A percentile compares a stretch with the other conserved stretches of the same genome.
Evolutionary conservation across 2,329 filamentous ascomycete genomes (phyloP).

Genomic region (Ophiostoma perfectum): DNA sequence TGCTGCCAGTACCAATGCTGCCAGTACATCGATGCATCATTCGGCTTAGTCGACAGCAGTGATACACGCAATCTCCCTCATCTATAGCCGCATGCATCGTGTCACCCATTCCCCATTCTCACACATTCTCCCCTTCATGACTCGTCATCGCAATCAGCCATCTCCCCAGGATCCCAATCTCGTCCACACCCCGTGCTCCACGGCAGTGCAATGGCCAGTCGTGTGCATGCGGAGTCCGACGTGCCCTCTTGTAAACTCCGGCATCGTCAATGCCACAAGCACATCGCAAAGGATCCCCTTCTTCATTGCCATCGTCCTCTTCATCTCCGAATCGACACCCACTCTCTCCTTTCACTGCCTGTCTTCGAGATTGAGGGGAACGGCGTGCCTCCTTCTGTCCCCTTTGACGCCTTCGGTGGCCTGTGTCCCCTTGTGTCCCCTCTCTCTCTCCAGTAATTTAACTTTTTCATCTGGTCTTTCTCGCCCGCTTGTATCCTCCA

Average conservation of each 20-base stretch:
- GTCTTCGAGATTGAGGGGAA: too few species aligned
- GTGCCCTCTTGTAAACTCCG: not conserved
- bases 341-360: not conserved
- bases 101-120: not conserved
- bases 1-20: too few species aligned
- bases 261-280: not conserved
- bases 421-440: not conserved
- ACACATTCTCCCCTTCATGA: not conserved
- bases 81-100: not conserved
- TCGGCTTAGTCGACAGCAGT: too few species aligned
- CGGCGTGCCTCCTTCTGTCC: not conserved
- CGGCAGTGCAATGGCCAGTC: not conserved
- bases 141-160: slow-evolving; percentile 11
- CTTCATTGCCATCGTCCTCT: slow-evolving; percentile 3
- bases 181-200: not conserved
- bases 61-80: not conserved
- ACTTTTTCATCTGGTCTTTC: not conserved
- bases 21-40: too few species aligned
- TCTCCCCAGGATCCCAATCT: not conserved
- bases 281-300: not conserved
- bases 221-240: too few species aligned
- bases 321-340: slow-evolving; percentile 1
- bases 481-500: not conserved
- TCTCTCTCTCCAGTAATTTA: slow-evolving; percentile 1
- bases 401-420: not conserved